Evolutionary conservation across 305 asterid species (phyloP).

Genomic region (Rubia tinctorum): DNA sequence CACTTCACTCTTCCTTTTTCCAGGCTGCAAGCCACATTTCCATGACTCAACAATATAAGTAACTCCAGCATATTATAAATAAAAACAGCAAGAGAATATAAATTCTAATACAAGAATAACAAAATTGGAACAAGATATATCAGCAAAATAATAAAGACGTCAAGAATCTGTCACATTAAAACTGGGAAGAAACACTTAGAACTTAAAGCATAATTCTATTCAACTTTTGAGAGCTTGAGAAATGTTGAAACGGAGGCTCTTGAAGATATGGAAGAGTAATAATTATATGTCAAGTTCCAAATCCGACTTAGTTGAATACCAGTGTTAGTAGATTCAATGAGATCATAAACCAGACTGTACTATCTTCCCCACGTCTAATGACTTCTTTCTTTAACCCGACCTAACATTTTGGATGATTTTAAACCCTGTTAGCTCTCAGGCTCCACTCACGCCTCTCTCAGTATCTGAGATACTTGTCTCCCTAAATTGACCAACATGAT

Average conservation of each 20-base stretch:
- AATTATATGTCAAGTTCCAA: background rate
- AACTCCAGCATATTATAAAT: conserved; percentile 1
- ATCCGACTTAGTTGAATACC: background rate
- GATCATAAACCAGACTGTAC: background rate
- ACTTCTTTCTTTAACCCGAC: background rate
- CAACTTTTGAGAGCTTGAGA: too few species aligned
- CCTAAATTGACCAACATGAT: background rate
- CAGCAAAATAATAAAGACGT: background rate
- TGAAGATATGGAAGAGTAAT: background rate
- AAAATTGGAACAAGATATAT: background rate
- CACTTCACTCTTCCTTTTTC: conserved; percentile 63
- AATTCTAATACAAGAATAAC: background rate
- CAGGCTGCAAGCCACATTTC: conserved; percentile 41
- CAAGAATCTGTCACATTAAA: background rate
- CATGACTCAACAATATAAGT: background rate
- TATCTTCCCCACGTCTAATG: background rate
- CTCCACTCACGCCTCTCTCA: background rate
- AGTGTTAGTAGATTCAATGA: conserved; percentile 5
- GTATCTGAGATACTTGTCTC: background rate
- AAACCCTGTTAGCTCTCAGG: background rate
- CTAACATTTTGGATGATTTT: background rate
- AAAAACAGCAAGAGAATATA: background rate
- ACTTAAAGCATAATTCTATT: background rate
- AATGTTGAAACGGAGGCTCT: too few species aligned
- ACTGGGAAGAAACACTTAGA: background rate